Evolutionary conservation across 1,139 yeast species (phyloP), one percentile per base, ranked within the genome.

Genomic region (Taphrina sp.): DNA sequence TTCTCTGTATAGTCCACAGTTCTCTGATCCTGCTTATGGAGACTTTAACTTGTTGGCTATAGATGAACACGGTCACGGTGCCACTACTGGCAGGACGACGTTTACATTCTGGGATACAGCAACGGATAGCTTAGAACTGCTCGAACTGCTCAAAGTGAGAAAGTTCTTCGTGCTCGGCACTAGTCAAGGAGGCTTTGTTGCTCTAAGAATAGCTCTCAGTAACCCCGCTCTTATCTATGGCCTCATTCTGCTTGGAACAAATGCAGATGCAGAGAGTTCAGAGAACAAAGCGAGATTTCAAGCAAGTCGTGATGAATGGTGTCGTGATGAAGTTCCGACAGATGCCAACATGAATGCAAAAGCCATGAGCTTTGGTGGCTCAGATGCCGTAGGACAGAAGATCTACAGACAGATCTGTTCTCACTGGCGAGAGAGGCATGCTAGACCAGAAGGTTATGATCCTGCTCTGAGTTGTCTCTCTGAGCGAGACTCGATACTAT

Each of bases 141-240:
- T 47, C 29, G 14, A 20, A 5, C 12, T 23, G 17, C 31, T 47
- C 22, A 29, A 17, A 3, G 26, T 47, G 1, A 5, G 29, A 5
- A 26, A 24, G 10, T 37, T 38, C 38, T 47, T 35, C 20, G 44
- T 47, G 38, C 38, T 47, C 8, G 53, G 53, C 4, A 47, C 53
- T 22, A 47, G 53, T 20, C 53, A 47, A 16, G 53, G 53, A 10
- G 53, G 53, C 31, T 47, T 37, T 24, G 38, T 47, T 38, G 44
- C 45, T 14, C 12, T 38, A 28, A n/a, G 53, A 2, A 47, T 47
- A 45, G 53, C 53, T 8, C 24, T 47, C 10, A 23, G 20, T 12
- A 35, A 17, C 5, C 38, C 34, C 10, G 14, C 12, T 2, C 36
- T 31, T 5, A 31, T 38, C 12, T 14, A 31, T 3, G 53, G 53